Percentiles rank a stretch among this genome's conserved stretches.
These are phyloP conservation scores for Hondaea fermentalgiana DNA, from an alignment of 108 stramenopile genomes.

Conservation along the genomic window DNA sequence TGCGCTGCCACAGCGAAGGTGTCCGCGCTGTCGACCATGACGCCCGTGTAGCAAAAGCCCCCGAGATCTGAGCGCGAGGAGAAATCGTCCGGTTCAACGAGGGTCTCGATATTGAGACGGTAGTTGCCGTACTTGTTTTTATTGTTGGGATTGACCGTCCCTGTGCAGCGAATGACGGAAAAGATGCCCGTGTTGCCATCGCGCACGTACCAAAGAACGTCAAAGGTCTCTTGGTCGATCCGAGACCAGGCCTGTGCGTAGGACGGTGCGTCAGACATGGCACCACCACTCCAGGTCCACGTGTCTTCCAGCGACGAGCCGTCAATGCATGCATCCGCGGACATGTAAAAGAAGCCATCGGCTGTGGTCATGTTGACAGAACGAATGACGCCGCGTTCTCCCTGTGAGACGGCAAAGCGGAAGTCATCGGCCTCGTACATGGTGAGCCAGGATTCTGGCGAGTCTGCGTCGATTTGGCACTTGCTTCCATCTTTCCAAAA, in stretches of 20 bases:
- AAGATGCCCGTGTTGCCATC: neutral
- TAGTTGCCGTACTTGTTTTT: neutral
- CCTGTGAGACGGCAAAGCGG: neutral
- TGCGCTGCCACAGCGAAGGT: neutral
- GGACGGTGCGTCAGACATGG: neutral
- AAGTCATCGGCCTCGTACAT: conserved; percentile 15
- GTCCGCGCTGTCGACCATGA: neutral
- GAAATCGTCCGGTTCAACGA: neutral
- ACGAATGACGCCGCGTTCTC: neutral
- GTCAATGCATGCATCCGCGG: neutral
- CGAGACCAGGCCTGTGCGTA: neutral
- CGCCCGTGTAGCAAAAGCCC: neutral
- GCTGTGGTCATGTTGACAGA: neutral
- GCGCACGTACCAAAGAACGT: neutral
- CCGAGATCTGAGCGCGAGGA: neutral
- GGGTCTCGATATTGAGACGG: conserved; percentile 1
- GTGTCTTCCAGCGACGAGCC: neutral
- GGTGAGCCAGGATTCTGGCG: neutral
- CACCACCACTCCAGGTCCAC: neutral
- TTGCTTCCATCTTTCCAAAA: neutral
- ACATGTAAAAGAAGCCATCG: neutral
- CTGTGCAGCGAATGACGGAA: neutral
- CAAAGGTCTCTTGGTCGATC: neutral
- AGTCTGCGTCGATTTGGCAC: neutral
- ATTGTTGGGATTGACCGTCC: neutral